Conservation (phyloP, 306 rosid species). For the Quercus rubra region DNA sequence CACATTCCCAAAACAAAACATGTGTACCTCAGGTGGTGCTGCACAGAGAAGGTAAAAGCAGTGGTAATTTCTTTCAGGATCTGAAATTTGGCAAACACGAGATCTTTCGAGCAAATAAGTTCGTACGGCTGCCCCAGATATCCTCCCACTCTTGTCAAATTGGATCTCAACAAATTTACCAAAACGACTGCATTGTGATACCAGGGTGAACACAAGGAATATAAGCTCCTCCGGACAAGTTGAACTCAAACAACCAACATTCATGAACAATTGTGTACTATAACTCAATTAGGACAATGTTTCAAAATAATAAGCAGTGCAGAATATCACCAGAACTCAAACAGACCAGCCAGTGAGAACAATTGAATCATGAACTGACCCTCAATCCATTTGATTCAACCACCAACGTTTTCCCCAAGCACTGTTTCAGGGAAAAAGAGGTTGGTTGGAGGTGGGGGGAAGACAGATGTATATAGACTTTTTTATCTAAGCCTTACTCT, state of each 20-base stretch:
- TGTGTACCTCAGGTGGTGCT: slow-evolving; percentile 85
- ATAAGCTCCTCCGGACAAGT: slow-evolving; percentile 24
- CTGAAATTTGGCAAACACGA: slow-evolving; percentile 96
- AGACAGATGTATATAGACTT: neutral
- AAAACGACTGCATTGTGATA: slow-evolving; percentile 88
- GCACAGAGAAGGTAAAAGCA: slow-evolving; percentile 99
- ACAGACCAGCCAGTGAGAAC: slow-evolving; percentile 5
- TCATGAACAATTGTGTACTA: neutral
- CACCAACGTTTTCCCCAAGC: neutral
- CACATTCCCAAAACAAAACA: slow-evolving; percentile 20
- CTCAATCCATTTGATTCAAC: neutral
- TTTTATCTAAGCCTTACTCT: neutral
- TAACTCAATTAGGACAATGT: neutral
- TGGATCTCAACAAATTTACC: slow-evolving; percentile 99
- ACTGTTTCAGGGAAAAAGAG: neutral
- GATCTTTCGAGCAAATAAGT: slow-evolving; percentile 98
- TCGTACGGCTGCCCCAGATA: slow-evolving; percentile 95
- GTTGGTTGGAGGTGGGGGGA: neutral
- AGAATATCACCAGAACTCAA: slow-evolving; percentile 17
- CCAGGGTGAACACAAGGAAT: slow-evolving; percentile 19
- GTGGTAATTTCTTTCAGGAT: slow-evolving; percentile 98
- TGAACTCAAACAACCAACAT: slow-evolving; percentile 2
- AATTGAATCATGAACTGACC: slow-evolving; percentile 4
- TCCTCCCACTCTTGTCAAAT: slow-evolving; percentile 98
- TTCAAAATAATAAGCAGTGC: slow-evolving; percentile 11